Conservation (phyloP, 1,284 basidiomycete species). For the Melampsora medusae region DNA sequence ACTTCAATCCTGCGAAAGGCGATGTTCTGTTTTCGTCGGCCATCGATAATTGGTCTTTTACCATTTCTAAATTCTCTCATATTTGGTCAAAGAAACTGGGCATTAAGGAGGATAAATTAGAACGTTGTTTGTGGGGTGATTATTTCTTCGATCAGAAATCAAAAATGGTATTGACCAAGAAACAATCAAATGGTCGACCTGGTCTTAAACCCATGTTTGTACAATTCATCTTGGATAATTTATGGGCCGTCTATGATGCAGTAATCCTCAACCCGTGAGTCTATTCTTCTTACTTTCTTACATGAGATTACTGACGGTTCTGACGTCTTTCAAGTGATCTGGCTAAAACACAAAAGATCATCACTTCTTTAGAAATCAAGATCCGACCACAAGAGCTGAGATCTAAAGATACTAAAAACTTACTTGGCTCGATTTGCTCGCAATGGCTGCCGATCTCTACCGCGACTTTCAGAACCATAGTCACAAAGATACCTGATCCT, state of each 20-base stretch:
- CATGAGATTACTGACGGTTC: constrained; percentile 36
- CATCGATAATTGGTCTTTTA: constrained; percentile 96
- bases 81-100: constrained; percentile 88
- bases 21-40: constrained; percentile 97
- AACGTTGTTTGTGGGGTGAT: constrained; percentile 92
- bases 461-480: constrained; percentile 84
- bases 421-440: constrained; percentile 82
- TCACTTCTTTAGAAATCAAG: constrained; percentile 76
- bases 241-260: constrained; percentile 94
- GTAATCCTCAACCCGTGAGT: constrained; percentile 80
- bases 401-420: constrained; percentile 80
- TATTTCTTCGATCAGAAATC: constrained; percentile 96
- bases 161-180: constrained; percentile 86
- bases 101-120: constrained; percentile 81
- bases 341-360: constrained; percentile 85
- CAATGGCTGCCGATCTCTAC: constrained; percentile 96
- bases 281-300: not conserved
- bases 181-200: constrained; percentile 68
- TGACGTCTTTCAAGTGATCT: constrained; percentile 64
- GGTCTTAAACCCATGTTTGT: constrained; percentile 92
- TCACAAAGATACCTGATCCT: constrained; percentile 88
- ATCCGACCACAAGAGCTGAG: constrained; percentile 84
- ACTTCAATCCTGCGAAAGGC: constrained; percentile 92
- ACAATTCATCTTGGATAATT: constrained; percentile 93
- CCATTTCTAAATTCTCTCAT: constrained; percentile 87